Evolutionary conservation across 2,329 filamentous ascomycete species (phyloP).

Genomic region (Trichoderma sp.): DNA sequence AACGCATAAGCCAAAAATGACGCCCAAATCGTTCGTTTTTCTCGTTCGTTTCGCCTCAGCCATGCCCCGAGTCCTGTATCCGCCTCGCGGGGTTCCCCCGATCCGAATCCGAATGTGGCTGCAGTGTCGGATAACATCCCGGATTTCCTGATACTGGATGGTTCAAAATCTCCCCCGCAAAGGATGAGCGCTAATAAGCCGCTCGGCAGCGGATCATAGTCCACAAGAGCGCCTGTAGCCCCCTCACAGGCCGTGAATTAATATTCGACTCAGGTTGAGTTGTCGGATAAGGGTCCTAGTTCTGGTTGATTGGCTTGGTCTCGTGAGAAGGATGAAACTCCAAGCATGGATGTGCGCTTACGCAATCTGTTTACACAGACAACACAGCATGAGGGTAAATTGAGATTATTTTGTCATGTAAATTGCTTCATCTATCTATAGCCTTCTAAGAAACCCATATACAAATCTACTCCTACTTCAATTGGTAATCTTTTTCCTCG

Average conservation of each 20-base stretch:
- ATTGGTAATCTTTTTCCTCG: slow-evolving; percentile 37
- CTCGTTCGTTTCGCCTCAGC: neutral
- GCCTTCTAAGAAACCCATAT: neutral
- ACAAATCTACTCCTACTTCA: neutral
- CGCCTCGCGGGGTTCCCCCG: slow-evolving; percentile 2
- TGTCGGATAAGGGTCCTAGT: neutral
- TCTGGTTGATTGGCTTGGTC: neutral
- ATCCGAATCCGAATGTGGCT: slow-evolving; percentile 15
- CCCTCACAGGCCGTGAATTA: neutral
- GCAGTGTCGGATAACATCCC: slow-evolving; percentile 9
- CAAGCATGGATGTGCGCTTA: neutral
- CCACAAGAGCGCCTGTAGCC: neutral
- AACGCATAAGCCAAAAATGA: neutral
- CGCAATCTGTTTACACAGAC: neutral
- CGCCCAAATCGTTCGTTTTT: neutral
- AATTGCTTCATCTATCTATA: neutral
- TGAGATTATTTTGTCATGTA: neutral
- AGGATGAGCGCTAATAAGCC: neutral
- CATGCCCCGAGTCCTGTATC: neutral
- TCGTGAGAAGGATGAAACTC: neutral
- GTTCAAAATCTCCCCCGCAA: neutral
- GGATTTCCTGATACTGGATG: neutral
- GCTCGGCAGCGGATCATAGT: neutral
- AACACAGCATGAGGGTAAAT: no score
- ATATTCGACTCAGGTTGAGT: neutral